These are phyloP conservation scores for Leishmania gerbilli DNA, from an alignment of 208 protist genomes.

Conservation along the genomic window DNA sequence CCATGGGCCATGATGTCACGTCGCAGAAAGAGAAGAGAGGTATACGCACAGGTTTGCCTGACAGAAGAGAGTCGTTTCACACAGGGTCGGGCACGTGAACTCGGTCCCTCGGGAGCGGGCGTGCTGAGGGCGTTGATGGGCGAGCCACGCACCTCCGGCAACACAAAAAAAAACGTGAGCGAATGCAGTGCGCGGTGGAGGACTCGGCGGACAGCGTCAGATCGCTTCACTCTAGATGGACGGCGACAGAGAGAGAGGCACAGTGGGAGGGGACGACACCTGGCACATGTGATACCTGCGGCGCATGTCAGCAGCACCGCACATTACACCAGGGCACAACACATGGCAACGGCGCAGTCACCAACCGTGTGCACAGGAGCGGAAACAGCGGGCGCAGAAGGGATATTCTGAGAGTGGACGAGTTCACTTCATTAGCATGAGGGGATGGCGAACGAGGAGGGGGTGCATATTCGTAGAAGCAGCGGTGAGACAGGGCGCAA, in stretches of 20 bases:
- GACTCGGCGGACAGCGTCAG: background rate
- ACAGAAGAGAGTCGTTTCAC: background rate
- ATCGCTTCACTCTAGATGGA: background rate
- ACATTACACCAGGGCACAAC: background rate
- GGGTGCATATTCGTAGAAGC: background rate
- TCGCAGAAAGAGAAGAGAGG: background rate
- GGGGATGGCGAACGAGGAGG: background rate
- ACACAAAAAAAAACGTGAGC: background rate
- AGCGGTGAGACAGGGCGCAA: too few species aligned
- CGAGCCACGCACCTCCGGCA: background rate
- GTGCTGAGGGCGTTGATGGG: background rate
- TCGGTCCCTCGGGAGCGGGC: too few species aligned
- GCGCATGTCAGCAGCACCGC: background rate
- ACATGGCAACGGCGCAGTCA: background rate
- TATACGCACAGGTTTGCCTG: background rate
- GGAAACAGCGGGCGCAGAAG: background rate
- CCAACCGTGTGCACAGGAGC: background rate
- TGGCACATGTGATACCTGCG: background rate
- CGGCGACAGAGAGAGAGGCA: background rate
- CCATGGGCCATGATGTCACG: background rate
- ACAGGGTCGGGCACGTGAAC: background rate
- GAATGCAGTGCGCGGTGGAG: background rate
- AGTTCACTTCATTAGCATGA: background rate
- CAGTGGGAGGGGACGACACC: background rate
- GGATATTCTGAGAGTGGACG: background rate